Evolutionary conservation across 495 filamentous ascomycete genomes (phyloP).

Genomic region (Rhizodiscina lignyota): DNA sequence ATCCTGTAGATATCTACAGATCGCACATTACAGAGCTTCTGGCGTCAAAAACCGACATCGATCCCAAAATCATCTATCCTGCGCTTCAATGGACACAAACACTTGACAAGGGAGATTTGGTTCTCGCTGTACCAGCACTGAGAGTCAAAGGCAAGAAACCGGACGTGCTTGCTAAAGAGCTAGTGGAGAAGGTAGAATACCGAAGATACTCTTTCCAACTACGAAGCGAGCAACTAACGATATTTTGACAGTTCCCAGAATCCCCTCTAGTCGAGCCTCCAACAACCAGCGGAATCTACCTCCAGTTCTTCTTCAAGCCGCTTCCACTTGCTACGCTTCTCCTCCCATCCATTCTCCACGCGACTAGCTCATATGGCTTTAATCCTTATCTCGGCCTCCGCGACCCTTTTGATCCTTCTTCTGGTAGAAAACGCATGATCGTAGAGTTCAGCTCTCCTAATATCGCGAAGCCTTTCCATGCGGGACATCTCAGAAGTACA

Average conservation of each 20-base stretch:
- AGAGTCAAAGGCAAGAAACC: constrained; percentile 73
- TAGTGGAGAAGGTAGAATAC: constrained; percentile 48
- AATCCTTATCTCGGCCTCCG: constrained; percentile 19
- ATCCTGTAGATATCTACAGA: constrained; percentile 80
- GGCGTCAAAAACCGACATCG: constrained; percentile 47
- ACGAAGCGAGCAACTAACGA: not conserved
- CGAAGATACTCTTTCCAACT: no score
- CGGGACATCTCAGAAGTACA: constrained; percentile 55
- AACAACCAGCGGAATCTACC: constrained; percentile 40
- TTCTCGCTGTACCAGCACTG: constrained; percentile 62
- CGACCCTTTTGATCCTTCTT: constrained; percentile 14
- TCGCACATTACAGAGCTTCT: constrained; percentile 64
- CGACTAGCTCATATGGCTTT: constrained; percentile 22
- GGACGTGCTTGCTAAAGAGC: constrained; percentile 44
- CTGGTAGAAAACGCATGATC: constrained; percentile 26
- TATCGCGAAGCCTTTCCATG: constrained; percentile 61
- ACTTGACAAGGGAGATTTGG: constrained; percentile 79
- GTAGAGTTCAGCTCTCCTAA: constrained; percentile 65
- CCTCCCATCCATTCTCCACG: constrained; percentile 27
- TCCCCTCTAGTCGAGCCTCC: constrained; percentile 61
- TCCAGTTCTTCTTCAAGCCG: constrained; percentile 63
- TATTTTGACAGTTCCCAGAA: constrained; percentile 50
- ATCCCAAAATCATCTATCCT: constrained; percentile 58
- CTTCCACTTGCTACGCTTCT: constrained; percentile 23
- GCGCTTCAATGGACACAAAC: constrained; percentile 66